Percentiles rank a stretch among this genome's conserved stretches.
These are phyloP conservation scores for Suhomyces vadensis DNA, from an alignment of 805 yeast species.

Conservation along the genomic window DNA sequence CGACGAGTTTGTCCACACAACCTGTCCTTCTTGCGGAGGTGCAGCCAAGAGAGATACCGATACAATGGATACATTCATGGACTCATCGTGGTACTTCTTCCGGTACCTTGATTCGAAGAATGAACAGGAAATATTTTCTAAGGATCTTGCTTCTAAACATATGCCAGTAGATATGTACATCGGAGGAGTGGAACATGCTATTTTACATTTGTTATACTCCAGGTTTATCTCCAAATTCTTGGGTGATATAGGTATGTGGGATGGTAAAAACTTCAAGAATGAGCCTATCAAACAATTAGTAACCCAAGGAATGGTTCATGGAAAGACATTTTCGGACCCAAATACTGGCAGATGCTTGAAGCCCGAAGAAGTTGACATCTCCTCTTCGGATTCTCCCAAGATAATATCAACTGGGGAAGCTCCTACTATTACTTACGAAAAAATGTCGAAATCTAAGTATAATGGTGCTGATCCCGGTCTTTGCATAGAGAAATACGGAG, in stretches of 20 bases:
- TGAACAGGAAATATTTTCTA: constrained; percentile 50
- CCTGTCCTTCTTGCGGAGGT: constrained; percentile 80
- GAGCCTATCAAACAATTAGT: constrained; percentile 83
- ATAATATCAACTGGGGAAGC: constrained; percentile 50
- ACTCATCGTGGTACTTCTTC: constrained; percentile 94
- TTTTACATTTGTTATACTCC: constrained; percentile 82
- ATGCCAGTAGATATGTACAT: constrained; percentile 89
- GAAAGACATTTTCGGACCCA: constrained; percentile 77
- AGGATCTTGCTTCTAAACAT: constrained; percentile 46
- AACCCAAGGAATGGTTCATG: constrained; percentile 99
- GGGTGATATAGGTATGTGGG: constrained; percentile 66
- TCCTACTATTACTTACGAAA: constrained; percentile 69
- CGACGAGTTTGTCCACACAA: constrained; percentile 66
- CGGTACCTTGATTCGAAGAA: constrained; percentile 80
- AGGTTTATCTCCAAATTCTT: constrained; percentile 84
- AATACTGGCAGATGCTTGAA: constrained; percentile 70
- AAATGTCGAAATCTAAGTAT: constrained; percentile 95
- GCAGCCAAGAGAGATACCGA: constrained; percentile 87
- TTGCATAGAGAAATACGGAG: constrained; percentile 76
- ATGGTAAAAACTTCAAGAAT: constrained; percentile 53
- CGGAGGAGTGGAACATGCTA: constrained; percentile 98
- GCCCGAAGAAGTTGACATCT: constrained; percentile 66
- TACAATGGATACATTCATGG: constrained; percentile 98
- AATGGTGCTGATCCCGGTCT: constrained; percentile 90
- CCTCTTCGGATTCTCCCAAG: constrained; percentile 42